Base-by-base conservation (phyloP, 176 grass and related monocot genomes). In the Thinopyrum elongatum region DNA sequence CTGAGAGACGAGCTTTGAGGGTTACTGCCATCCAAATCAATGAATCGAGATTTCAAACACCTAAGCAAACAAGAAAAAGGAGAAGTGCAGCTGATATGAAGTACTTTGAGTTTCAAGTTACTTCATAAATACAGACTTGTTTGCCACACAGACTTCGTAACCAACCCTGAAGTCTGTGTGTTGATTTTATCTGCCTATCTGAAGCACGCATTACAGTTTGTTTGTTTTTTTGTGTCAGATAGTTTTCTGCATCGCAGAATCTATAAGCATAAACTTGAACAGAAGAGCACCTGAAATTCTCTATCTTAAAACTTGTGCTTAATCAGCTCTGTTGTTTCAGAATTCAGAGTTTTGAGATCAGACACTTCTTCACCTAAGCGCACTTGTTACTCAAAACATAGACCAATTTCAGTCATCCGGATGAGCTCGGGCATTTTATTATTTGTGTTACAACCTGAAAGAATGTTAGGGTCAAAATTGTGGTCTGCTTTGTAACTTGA, bases 371-470 rank as follows among this genome's bases (percentile, higher is more conserved):
- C 25, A 22, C 68, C 41, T 12, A 55, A 30, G 49, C 29, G 33
- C 42, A 85, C 44, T 8, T 74, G 7, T 76, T 82, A 33, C 13
- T 31, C 9, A 16, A 31, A 26, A 42, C 9, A 11, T 23, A 55
- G 79, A 42, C 1, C 36, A 81, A 80, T 58, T 61, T 35, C 28
- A 69, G n/a, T 22, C 49, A 31, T 61, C 39, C 25, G 36, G 29
- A 19, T 65, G n/a, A 70, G 47, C 64, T 83, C 69, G 28, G 35
- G 6, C 19, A 49, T 88, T 81, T 67, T 34, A 66, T 80, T 34
- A 27, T 69, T n/a, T 83, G 7, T 88, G 15, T 26, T 60, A 78
- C 30, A 78, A 58, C 7, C 31, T 77, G n/a, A 28, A 4, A 14
- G 61, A 86, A 82, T 71, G 5, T 36, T 85, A 35, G 70, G 7